These are phyloP conservation scores for Schoenoplectus tabernaemontani DNA, from an alignment of 202 grass and related monocot species.

Conservation along the genomic window DNA sequence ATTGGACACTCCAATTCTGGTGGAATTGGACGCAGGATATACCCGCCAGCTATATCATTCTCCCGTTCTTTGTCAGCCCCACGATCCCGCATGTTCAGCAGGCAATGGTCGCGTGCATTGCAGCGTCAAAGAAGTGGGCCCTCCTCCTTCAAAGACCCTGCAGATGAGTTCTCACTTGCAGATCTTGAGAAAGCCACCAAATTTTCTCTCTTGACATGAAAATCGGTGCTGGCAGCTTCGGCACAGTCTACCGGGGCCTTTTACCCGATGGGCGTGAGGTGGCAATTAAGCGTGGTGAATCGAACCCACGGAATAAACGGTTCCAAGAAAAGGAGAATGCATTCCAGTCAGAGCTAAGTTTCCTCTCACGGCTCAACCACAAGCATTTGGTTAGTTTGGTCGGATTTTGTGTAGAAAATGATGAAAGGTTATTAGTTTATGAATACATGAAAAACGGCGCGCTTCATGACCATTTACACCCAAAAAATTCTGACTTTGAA, in stretches of 20 bases:
- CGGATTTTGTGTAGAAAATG: constrained; percentile 74
- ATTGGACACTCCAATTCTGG: background rate
- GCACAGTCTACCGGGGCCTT: constrained; percentile 67
- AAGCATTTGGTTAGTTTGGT: constrained; percentile 82
- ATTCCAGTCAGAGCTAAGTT: constrained; percentile 83
- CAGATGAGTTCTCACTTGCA: constrained; percentile 50
- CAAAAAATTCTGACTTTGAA: background rate
- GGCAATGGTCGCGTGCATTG: constrained; percentile 70
- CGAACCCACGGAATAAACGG: constrained; percentile 32
- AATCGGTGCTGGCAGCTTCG: constrained; percentile 81
- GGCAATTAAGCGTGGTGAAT: constrained; percentile 80
- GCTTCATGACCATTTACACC: constrained; percentile 81
- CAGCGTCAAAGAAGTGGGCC: constrained; percentile 78
- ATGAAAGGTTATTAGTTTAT: constrained; percentile 80
- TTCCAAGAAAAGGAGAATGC: constrained; percentile 94
- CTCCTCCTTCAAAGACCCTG: constrained; percentile 63
- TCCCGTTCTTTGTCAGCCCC: constrained; percentile 28
- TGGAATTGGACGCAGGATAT: background rate
- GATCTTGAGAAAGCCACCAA: constrained; percentile 60
- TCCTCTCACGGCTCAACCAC: constrained; percentile 87
- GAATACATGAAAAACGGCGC: constrained; percentile 98
- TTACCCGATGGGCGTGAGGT: constrained; percentile 81
- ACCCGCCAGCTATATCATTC: constrained; percentile 34
- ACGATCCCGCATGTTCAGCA: constrained; percentile 34
- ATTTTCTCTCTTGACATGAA: constrained; percentile 54